These are phyloP conservation scores for Pseudonectria buxi DNA, from an alignment of 2,329 filamentous ascomycete genomes.

Conservation along the genomic window DNA sequence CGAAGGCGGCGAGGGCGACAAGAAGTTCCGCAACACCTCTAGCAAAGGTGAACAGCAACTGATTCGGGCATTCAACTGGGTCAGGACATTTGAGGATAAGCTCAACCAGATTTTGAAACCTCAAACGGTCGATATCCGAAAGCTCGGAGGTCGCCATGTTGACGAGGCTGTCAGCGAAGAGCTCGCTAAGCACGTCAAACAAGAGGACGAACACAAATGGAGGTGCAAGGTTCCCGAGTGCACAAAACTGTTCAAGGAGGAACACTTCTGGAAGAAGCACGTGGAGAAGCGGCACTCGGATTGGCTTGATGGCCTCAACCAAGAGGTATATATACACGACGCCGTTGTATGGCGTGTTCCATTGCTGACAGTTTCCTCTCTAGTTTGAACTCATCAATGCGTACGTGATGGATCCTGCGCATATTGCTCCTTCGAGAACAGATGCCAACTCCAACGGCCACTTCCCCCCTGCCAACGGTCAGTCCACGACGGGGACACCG, in stretches of 20 bases:
- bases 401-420: conserved; percentile 89
- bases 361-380: conserved; percentile 3
- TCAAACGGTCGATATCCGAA: conserved; percentile 77
- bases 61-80: conserved; percentile 95
- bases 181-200: conserved; percentile 80
- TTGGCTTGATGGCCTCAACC: conserved; percentile 72
- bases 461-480: conserved; percentile 74
- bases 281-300: conserved; percentile 92
- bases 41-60: conserved; percentile 86
- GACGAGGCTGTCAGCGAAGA: conserved; percentile 87
- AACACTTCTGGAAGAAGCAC: conserved; percentile 96
- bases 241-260: conserved; percentile 93
- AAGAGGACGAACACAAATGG: conserved; percentile 96
- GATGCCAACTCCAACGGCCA: conserved; percentile 95
- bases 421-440: conserved; percentile 87
- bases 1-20: conserved; percentile 48
- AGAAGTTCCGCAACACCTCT: conserved; percentile 62
- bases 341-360: neutral
- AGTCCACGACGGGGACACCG: conserved; percentile 74
- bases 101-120: conserved; percentile 88
- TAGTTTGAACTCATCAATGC: conserved; percentile 86
- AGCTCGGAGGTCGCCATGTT: conserved; percentile 79
- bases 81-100: conserved; percentile 97
- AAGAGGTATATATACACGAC: conserved; percentile 61
- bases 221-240: conserved; percentile 95